phyloP scores from a whole-genome alignment of 352 stramenopile species.

The Globisporangium cylindrosporum region DNA sequence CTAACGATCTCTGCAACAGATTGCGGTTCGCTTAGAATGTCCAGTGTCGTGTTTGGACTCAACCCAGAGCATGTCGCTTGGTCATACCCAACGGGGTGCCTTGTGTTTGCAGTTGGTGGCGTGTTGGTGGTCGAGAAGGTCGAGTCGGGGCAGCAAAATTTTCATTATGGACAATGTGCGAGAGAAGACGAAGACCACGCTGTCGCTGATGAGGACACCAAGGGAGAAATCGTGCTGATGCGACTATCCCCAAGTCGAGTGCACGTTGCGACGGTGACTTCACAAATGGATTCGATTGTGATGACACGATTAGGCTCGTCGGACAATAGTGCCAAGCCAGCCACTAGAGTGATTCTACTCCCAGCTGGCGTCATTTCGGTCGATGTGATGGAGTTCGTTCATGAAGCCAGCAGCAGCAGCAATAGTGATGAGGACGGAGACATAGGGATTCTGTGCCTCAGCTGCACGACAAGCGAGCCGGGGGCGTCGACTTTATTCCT shows the following conservation, averaged over 20 bases:
- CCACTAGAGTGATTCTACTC: not conserved
- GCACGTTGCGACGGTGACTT: conserved; percentile 23
- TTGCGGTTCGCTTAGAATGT: conserved; percentile 6
- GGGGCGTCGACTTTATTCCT: not conserved
- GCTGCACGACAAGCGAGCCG: not conserved
- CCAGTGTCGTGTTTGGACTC: conserved; percentile 6
- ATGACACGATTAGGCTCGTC: conserved; percentile 5
- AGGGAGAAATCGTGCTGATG: conserved; percentile 25
- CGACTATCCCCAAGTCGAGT: conserved; percentile 26
- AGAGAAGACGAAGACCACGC: not conserved
- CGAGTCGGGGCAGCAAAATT: conserved; percentile 21
- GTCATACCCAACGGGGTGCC: conserved; percentile 30
- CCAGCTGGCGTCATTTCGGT: conserved; percentile 4
- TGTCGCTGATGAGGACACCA: not conserved
- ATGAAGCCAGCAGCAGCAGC: not conserved
- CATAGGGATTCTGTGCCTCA: conserved; percentile 6
- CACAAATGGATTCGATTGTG: conserved; percentile 20
- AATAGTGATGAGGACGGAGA: not conserved
- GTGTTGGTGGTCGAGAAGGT: conserved; percentile 40
- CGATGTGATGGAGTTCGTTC: conserved; percentile 13
- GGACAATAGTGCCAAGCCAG: not conserved
- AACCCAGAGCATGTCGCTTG: conserved; percentile 25
- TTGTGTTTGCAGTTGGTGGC: conserved; percentile 24
- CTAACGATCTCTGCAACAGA: conserved; percentile 2
- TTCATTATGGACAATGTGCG: conserved; percentile 18